phyloP scores from a whole-genome alignment of 352 stramenopile genomes.

The Chrysophaeum taylorii region DNA sequence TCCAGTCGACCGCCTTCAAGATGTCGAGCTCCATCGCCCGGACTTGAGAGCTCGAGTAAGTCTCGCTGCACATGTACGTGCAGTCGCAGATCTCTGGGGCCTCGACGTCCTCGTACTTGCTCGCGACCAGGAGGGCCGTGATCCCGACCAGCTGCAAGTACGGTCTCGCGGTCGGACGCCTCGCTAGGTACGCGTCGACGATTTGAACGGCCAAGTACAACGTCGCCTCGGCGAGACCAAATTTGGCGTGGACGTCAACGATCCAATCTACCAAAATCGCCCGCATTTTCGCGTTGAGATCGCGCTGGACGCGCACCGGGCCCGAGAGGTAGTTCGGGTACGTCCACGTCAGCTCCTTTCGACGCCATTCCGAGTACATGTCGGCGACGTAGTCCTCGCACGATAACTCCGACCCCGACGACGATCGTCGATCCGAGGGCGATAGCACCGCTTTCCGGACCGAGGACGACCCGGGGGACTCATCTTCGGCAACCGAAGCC shows the following conservation, averaged over 20 bases:
- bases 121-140: conserved; percentile 85
- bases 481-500: too few relatives aligned
- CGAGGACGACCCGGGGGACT: too few relatives aligned
- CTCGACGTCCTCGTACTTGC: conserved; percentile 97
- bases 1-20: conserved; percentile 76
- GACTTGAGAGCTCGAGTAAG: conserved; percentile 71
- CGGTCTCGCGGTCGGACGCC: conserved; percentile 64
- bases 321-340: too few relatives aligned
- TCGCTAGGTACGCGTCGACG: conserved; percentile 82
- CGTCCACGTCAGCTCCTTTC: too few relatives aligned
- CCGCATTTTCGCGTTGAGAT: conserved; percentile 38
- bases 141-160: conserved; percentile 89
- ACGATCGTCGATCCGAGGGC: too few relatives aligned
- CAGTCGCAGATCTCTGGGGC: conserved; percentile 82
- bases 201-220: conserved; percentile 89
- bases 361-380: too few relatives aligned
- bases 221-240: conserved; percentile 79
- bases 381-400: too few relatives aligned
- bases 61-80: conserved; percentile 91
- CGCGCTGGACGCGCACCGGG: too few relatives aligned
- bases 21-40: conserved; percentile 83
- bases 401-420: too few relatives aligned
- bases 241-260: conserved; percentile 88
- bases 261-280: conserved; percentile 83
- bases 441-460: too few relatives aligned